A percentile compares a stretch with the other conserved stretches of the same genome.
phyloP scores from a whole-genome alignment of 2,329 filamentous ascomycete species.

The Didymella pinodella region DNA sequence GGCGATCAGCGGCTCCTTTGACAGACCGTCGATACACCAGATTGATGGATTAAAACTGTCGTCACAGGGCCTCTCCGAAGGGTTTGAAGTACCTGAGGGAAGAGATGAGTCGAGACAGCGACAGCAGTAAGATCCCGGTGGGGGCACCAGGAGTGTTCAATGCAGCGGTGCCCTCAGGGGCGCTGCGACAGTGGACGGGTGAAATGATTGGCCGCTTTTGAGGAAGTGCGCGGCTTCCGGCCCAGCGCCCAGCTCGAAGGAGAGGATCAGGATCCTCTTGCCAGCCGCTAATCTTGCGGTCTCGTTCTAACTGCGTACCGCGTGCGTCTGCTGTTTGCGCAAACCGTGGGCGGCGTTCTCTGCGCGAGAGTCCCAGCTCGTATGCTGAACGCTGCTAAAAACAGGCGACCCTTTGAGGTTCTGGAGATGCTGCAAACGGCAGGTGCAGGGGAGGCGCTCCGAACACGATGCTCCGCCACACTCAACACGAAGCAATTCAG shows the following conservation, averaged over 20 bases:
- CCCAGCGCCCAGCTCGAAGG: slow-evolving; percentile 25
- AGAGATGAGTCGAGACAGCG: slow-evolving; percentile 34
- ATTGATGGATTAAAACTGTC: slow-evolving; percentile 25
- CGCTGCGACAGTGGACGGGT: slow-evolving; percentile 43
- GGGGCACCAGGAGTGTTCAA: slow-evolving; percentile 28
- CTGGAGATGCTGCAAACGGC: slow-evolving; percentile 26
- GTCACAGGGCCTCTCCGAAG: slow-evolving; percentile 23
- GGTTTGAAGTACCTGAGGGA: slow-evolving; percentile 36
- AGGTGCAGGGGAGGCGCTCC: slow-evolving; percentile 19
- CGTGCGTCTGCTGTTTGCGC: slow-evolving; percentile 6
- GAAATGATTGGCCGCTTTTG: slow-evolving; percentile 26
- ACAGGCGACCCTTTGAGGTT: slow-evolving; percentile 17
- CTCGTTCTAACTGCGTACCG: slow-evolving; percentile 11
- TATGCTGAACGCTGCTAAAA: slow-evolving; percentile 21
- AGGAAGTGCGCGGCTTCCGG: slow-evolving; percentile 23
- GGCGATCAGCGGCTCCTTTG: slow-evolving; percentile 39
- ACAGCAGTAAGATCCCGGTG: slow-evolving; percentile 32
- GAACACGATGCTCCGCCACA: slow-evolving; percentile 36
- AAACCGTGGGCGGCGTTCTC: slow-evolving; percentile 13
- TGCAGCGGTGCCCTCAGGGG: slow-evolving; percentile 35
- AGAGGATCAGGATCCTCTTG: slow-evolving; percentile 7
- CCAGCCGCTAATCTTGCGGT: slow-evolving; percentile 12
- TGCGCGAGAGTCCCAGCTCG: slow-evolving; percentile 9
- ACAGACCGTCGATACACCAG: slow-evolving; percentile 31
- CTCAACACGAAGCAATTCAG: slow-evolving; percentile 24